Base-by-base conservation (phyloP, 2,329 filamentous ascomycete species). In the Cladophialophora psammophila region DNA sequence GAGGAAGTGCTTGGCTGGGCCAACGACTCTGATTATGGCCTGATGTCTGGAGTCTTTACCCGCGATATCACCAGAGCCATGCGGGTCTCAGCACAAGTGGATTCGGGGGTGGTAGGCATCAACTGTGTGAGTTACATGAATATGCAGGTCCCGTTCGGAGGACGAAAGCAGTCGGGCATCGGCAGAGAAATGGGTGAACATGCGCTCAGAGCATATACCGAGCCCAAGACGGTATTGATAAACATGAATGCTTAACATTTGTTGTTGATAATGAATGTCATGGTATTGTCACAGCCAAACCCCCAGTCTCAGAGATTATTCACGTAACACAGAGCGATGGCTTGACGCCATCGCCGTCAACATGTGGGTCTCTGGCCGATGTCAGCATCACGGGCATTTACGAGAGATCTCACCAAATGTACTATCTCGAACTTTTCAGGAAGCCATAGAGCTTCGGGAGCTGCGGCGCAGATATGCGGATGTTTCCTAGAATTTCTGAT, bases 121-220 rank as follows among this genome's bases (percentile, higher is more conserved):
- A 82, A 82, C 62, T 81, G 78, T 42, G 79, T 76, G 32, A 76
- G 77, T 65, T 76, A 81, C 53, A 77, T 76, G 40, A 77, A 80
- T 65, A 74, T 75, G 0, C 72, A 77, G 0, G 71, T 80, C 12
- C 78, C 80, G 0, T 81, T 80, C 66, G 80, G 80, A 26, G 80
- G 80, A 54, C 78, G 80, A 7, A 81, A 81, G 71, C 78, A 81
- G 71, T 80, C 78, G 60, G 80, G 80, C n/a, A 80, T 87, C 74
- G 85, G 85, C 0, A 74, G 84, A n/a, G 81, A 87, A 66, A 70
- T 78, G 63, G 77, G 78, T 1, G 74, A 78, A 65, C 74, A 75
- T 60, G 78, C 77, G 3, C 53, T 80, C 50, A 75, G 78, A 53
- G 77, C 75, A 26, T 80, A 78, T 65, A 75, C 72, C 8, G 77